Percentiles rank a stretch among this genome's conserved stretches.
Evolutionary conservation across 2,329 filamentous ascomycete species (phyloP).

Genomic region (Didymella exigua): DNA sequence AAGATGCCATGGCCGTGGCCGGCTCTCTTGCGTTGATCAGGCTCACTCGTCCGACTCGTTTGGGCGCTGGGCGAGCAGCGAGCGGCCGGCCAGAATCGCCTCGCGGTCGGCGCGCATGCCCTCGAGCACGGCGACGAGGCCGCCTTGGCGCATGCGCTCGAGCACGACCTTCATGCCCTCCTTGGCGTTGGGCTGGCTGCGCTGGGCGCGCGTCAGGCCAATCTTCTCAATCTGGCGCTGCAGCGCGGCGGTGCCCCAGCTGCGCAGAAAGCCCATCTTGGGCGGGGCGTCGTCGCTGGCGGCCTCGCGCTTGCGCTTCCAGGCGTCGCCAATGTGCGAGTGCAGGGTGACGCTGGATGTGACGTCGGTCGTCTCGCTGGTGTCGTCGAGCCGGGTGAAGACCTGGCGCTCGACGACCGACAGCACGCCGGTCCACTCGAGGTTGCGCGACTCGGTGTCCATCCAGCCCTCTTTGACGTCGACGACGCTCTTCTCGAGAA

Average conservation of each 20-base stretch:
- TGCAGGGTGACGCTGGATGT: constrained; percentile 75
- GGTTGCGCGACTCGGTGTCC: constrained; percentile 78
- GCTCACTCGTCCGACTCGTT: constrained; percentile 25
- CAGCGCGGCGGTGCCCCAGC: constrained; percentile 72
- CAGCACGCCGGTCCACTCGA: constrained; percentile 81
- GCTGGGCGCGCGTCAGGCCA: constrained; percentile 75
- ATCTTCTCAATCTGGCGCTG: constrained; percentile 81
- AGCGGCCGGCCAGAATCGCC: constrained; percentile 37
- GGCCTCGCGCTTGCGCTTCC: constrained; percentile 55
- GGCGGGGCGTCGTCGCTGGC: constrained; percentile 55
- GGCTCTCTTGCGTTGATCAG: background rate
- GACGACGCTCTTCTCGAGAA: constrained; percentile 79
- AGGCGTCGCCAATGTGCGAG: constrained; percentile 72
- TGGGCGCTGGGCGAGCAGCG: constrained; percentile 16
- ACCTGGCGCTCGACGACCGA: constrained; percentile 78
- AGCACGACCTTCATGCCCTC: constrained; percentile 84
- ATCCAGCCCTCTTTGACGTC: constrained; percentile 83
- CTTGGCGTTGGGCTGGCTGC: constrained; percentile 78
- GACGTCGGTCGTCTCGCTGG: constrained; percentile 64
- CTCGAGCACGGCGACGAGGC: constrained; percentile 71
- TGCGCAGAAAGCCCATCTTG: constrained; percentile 62
- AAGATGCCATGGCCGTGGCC: background rate
- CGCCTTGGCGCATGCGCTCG: constrained; percentile 70
- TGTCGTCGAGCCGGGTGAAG: constrained; percentile 57
- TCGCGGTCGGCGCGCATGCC: constrained; percentile 70